These are phyloP conservation scores for Cryptococcus depauperatus DNA, from an alignment of 1,284 basidiomycete species.

Conservation along the genomic window DNA sequence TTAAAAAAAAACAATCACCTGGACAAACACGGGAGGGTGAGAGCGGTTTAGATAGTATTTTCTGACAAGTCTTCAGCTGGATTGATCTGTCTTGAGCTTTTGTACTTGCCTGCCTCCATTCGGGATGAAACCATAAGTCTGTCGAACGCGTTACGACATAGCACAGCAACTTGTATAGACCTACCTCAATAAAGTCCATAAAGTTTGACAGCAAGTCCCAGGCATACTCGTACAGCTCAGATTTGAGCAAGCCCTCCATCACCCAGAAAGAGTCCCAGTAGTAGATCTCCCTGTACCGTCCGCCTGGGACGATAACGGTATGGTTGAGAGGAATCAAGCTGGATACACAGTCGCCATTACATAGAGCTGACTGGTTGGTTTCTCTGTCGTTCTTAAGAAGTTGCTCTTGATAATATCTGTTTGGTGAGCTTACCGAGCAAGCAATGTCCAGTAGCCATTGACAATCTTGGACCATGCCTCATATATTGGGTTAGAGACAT, in stretches of 20 bases:
- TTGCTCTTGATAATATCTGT: background rate
- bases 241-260: constrained; percentile 69
- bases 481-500: constrained; percentile 63
- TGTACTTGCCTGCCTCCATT: too few relatives aligned
- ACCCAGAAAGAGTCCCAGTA: constrained; percentile 56
- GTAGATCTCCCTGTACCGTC: constrained; percentile 54
- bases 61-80: constrained; percentile 11
- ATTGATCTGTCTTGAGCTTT: constrained; percentile 19
- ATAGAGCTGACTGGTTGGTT: constrained; percentile 64
- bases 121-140: constrained; percentile 68
- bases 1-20: constrained; percentile 48
- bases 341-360: constrained; percentile 63
- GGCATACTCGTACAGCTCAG: constrained; percentile 63
- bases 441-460: constrained; percentile 70
- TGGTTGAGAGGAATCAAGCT: constrained; percentile 80
- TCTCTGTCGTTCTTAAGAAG: constrained; percentile 18
- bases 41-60: constrained; percentile 65
- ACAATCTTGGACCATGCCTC: constrained; percentile 68
- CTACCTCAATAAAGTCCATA: constrained; percentile 72
- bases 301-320: constrained; percentile 80
- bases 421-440: constrained; percentile 52
- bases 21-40: constrained; percentile 78
- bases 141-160: background rate
- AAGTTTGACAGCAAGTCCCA: constrained; percentile 79
- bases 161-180: constrained; percentile 32